These are phyloP conservation scores for Tricholoma saponaceum DNA, from an alignment of 768 basidiomycete genomes.

Conservation along the genomic window DNA sequence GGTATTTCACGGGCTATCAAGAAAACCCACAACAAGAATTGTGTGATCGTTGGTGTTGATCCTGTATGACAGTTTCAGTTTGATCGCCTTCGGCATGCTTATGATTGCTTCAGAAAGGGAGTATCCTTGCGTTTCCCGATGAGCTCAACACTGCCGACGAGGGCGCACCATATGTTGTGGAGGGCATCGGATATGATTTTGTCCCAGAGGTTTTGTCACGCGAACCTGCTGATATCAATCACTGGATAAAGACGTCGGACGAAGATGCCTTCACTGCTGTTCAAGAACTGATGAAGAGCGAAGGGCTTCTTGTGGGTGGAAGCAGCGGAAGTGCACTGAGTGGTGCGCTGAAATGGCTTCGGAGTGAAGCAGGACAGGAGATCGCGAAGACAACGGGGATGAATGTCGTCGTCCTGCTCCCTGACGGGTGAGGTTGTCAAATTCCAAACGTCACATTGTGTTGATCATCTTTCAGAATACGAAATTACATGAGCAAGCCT, in stretches of 20 bases:
- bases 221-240: constrained; percentile 50
- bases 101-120: constrained; percentile 62
- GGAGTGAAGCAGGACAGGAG: constrained; percentile 57
- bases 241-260: constrained; percentile 87
- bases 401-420: constrained; percentile 86
- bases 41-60: constrained; percentile 82
- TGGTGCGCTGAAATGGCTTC: constrained; percentile 76
- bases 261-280: constrained; percentile 77
- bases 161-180: constrained; percentile 67
- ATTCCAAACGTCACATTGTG: constrained; percentile 1
- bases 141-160: constrained; percentile 50
- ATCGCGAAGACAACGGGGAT: constrained; percentile 63
- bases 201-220: constrained; percentile 83
- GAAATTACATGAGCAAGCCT: constrained; percentile 92
- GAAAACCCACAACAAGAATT: constrained; percentile 69
- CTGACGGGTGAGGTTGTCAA: constrained; percentile 72
- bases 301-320: constrained; percentile 91
- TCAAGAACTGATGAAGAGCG: constrained; percentile 70
- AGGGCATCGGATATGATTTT: constrained; percentile 98
- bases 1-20: constrained; percentile 79
- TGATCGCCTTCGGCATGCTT: background rate
- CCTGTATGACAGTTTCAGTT: constrained; percentile 51
- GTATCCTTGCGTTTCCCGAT: constrained; percentile 76
- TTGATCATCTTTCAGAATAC: constrained; percentile 47
- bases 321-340: constrained; percentile 86